Evolutionary conservation across 2,329 filamentous ascomycete species (phyloP), one percentile per base, ranked within the genome.

Genomic region (Trichoderma atrobrunneum): DNA sequence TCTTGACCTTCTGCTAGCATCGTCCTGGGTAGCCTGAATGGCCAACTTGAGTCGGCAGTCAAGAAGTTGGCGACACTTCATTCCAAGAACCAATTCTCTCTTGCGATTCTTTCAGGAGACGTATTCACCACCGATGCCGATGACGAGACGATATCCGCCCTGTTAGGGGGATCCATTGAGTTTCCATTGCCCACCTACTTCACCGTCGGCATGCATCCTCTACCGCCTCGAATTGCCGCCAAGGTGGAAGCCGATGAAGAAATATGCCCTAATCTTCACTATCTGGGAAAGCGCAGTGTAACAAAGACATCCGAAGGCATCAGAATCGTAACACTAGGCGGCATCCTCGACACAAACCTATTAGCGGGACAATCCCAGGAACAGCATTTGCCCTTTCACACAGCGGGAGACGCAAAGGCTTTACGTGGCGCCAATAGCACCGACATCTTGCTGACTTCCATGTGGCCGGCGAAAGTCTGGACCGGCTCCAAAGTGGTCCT

Each of bases 131-230:
- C 87, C 57, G 63, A 71, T 26, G 86, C 90, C 60, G 87, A 92
- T 67, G 85, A 90, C 54, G 85, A 88, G 14, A 79, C 82, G 11
- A 82, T 96, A 6, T 83, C 85, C 12, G 86, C 88, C 11, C 87
- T 99, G 4, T 82, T 98, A 1, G 82, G 88, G 30, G 94, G 94
- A n/a, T 85, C 88, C 12, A 90, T 97, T 67, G 79, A 85, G 26
- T 85, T 98, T 5, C 91, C 95, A 3, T 84, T 98, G 1, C 91
- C 95, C 1, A 97, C 92, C 10, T 99, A 99, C 83, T 99, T 98
- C 80, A 93, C 93, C 3, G 86, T 97, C 73, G 94, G 93, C 76
- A 90, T 85, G 48, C 86, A 86, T 61, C 83, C 91, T n/a, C 85
- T 99, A 7, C 96, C 96, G 0, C 81, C 85, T 3, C 83, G 85